Percentiles rank a stretch among this genome's conserved stretches.
These are phyloP conservation scores for Nemania sp. DNA, from an alignment of 2,329 filamentous ascomycete genomes.

Conservation along the genomic window DNA sequence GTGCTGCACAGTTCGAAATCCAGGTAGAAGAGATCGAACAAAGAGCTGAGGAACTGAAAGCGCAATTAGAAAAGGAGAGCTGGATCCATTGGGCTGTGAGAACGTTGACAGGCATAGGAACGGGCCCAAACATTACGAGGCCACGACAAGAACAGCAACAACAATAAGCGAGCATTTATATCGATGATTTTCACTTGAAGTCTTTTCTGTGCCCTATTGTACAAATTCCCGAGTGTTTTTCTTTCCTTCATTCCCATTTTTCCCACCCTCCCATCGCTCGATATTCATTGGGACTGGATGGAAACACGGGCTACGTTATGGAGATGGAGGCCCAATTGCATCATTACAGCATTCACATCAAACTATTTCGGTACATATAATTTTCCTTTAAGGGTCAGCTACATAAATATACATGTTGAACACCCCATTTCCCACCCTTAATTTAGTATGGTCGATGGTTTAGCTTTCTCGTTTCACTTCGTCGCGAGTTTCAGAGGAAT, in stretches of 20 bases:
- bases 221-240: neutral
- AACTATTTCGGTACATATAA: too few relatives aligned
- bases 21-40: slow-evolving; percentile 75
- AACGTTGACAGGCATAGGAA: slow-evolving; percentile 64
- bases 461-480: too few relatives aligned
- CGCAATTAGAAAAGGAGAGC: slow-evolving; percentile 65
- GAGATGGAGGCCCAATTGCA: too few relatives aligned
- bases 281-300: too few relatives aligned
- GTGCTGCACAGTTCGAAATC: slow-evolving; percentile 76
- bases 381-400: too few relatives aligned
- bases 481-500: too few relatives aligned
- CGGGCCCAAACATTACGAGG: slow-evolving; percentile 60
- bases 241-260: neutral
- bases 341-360: too few relatives aligned
- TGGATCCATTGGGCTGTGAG: slow-evolving; percentile 68
- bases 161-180: slow-evolving; percentile 20
- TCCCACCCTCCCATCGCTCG: too few relatives aligned
- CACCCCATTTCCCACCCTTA: too few relatives aligned
- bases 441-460: too few relatives aligned
- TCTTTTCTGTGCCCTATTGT: neutral
- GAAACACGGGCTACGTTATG: too few relatives aligned
- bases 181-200: neutral
- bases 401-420: neutral
- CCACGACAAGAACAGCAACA: slow-evolving; percentile 27
- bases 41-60: slow-evolving; percentile 65